Evolutionary conservation across 2,329 filamentous ascomycete genomes (phyloP).

Genomic region (Trichoderma atroviride): DNA sequence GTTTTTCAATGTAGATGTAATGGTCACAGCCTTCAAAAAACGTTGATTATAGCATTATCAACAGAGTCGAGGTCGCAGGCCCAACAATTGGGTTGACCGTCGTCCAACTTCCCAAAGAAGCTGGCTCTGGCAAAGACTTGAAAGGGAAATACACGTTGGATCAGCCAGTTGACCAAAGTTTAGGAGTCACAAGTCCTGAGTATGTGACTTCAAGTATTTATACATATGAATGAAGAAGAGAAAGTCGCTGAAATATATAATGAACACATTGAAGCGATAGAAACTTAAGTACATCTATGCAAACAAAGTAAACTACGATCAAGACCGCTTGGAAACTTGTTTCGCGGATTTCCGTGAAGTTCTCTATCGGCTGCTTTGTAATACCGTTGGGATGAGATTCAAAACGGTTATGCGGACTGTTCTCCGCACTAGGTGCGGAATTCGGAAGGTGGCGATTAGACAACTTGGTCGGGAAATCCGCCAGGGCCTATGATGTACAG

Average conservation of each 20-base stretch:
- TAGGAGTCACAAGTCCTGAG: not conserved
- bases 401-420: not conserved
- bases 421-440: not conserved
- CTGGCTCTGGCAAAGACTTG: not conserved
- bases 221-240: not conserved
- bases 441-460: not conserved
- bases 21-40: not conserved
- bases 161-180: not conserved
- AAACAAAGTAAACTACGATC: not conserved
- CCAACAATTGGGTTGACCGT: not conserved
- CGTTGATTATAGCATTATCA: not conserved
- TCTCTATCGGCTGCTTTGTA: not conserved
- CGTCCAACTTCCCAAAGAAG: not conserved
- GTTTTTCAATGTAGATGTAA: not conserved
- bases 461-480: not conserved
- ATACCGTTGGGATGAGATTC: not conserved
- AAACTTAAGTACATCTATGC: not conserved
- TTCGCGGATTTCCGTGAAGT: not conserved
- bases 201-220: not conserved
- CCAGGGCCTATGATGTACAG: not conserved
- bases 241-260: not conserved
- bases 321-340: not conserved
- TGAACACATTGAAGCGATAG: not conserved
- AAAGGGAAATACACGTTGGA: not conserved
- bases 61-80: not conserved